phyloP scores from a whole-genome alignment of 192 early-diverging fungal genomes.

The Coemansia sp. region DNA sequence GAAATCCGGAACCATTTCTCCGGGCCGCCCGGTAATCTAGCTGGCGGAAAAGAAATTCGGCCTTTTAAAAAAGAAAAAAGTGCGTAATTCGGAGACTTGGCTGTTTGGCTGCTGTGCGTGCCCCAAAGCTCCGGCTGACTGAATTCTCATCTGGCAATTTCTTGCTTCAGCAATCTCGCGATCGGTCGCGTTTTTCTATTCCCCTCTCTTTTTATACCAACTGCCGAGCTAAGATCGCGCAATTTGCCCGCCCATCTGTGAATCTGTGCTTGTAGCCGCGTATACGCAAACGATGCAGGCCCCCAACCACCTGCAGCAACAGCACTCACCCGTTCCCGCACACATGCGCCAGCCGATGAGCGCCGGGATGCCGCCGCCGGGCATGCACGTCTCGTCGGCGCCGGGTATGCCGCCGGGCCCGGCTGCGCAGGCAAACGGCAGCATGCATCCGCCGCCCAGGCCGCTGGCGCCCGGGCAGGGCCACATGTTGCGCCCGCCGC shows the following conservation, averaged over 20 bases:
- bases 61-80: background rate
- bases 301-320: constrained; percentile 41
- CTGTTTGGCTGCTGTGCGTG: background rate
- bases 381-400: constrained; percentile 28
- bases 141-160: background rate
- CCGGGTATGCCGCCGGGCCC: constrained; percentile 19
- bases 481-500: constrained; percentile 18
- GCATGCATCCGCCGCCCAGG: constrained; percentile 25
- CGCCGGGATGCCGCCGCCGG: constrained; percentile 32
- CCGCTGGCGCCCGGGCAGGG: constrained; percentile 19
- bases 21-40: background rate
- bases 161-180: background rate
- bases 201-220: background rate
- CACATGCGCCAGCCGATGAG: constrained; percentile 34
- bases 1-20: background rate
- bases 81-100: background rate
- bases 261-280: background rate
- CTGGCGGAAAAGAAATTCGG: background rate
- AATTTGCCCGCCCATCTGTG: background rate
- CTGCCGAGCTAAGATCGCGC: background rate
- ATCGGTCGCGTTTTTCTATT: background rate
- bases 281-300: constrained; percentile 32
- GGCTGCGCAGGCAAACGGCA: constrained; percentile 25
- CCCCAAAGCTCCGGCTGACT: background rate
- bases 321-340: constrained; percentile 26